Evolutionary conservation across 129 eudicot genomes (phyloP).

Genomic region (Kitagawia praeruptora): DNA sequence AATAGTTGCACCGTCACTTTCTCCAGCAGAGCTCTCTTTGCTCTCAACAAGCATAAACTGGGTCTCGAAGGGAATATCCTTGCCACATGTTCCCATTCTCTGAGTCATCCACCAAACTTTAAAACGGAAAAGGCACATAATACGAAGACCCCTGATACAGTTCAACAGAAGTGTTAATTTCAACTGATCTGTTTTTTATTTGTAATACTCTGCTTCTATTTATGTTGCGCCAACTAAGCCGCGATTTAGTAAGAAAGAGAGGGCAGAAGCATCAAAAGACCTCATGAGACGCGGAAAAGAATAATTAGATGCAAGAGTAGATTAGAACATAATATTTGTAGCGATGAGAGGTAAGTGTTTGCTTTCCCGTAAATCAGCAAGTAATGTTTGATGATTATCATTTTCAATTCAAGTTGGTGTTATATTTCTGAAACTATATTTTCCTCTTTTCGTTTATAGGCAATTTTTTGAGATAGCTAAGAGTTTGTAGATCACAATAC

Average conservation of each 20-base stretch:
- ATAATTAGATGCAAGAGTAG: neutral
- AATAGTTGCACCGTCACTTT: slow-evolving; percentile 44
- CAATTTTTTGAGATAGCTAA: too few relatives aligned
- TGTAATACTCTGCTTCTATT: neutral
- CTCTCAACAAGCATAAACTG: slow-evolving; percentile 90
- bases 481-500: neutral
- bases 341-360: neutral
- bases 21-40: slow-evolving; percentile 46
- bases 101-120: slow-evolving; percentile 99
- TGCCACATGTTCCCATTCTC: slow-evolving; percentile 83
- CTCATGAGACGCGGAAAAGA: neutral
- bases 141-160: slow-evolving; percentile 61
- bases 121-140: slow-evolving; percentile 88
- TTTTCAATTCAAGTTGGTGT: neutral
- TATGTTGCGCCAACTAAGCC: neutral
- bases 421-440: too few relatives aligned
- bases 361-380: neutral
- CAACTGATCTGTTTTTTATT: neutral
- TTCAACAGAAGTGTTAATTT: neutral
- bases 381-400: neutral
- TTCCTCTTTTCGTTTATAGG: neutral
- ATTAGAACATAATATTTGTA: too few relatives aligned
- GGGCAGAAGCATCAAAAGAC: neutral
- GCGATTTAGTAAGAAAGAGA: neutral
- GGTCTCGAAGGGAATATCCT: slow-evolving; percentile 85